Base-by-base conservation (phyloP, 306 rosid species). In the Casuarina glauca region DNA sequence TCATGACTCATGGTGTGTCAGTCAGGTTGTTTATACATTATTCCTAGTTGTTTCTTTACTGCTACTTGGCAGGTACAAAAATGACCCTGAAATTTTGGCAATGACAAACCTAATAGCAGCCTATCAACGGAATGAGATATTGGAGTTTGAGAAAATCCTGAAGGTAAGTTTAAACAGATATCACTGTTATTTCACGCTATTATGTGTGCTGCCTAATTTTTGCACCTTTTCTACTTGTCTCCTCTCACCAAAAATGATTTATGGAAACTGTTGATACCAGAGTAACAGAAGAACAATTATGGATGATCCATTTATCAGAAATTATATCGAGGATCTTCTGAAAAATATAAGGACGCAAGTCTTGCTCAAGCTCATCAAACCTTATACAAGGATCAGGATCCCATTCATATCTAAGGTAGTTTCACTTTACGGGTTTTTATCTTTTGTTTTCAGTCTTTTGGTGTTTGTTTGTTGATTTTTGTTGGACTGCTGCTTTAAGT, bases 71-170 rank as follows among this genome's bases (percentile, higher is more conserved):
- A 91, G 98, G 77, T 95, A 95, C 83, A 92, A 95, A 92, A 95
- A 91, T 80, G 98, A 95, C 79, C 97, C 98, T 43, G 98, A 95
- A 86, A 95, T 95, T 84, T 86, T 95, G 88, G 98, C 97, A 11
- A 95, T 95, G 98, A 95, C 98, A 85, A 95, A 95, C 85, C 88
- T 95, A 61, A 91, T 95, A 81, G 97, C 98, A 76, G 97, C 98
- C 11, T 95, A 91, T 86, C 98, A 95, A 82, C 88, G 95, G 58
- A 95, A 95, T 86, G 98, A 95, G 84, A 95, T 95, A 79, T 85
- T 95, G 79, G 98, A 95, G 78, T 95, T 95, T 77, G 98, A 95
- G 91, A 92, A 92, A 87, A 95, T 92, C 76, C 87, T 95, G 42
- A 95, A 95, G 97, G 98, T 92, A 80, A 74, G 71, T 39, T 66